Base-by-base conservation (phyloP, 2,329 filamentous ascomycete species). In the Fusarium sp. region DNA sequence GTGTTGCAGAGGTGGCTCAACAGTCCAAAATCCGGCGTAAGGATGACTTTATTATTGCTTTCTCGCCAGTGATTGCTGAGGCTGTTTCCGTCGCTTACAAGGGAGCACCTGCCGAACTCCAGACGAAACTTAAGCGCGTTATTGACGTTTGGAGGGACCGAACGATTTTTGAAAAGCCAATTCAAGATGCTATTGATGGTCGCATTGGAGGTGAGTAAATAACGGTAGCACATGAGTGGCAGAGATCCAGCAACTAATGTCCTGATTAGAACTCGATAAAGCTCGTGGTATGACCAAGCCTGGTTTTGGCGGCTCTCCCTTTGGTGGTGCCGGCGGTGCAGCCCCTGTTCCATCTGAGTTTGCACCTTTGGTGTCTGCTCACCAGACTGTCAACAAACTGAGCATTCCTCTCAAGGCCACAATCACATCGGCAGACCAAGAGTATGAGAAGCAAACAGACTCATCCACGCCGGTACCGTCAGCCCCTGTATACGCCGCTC, bases 61-160 rank as follows among this genome's bases (percentile, higher is more conserved):
- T 97, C 80, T 92, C 95, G 45, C 95, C 96, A 6, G 87, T 97
- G 72, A 92, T 99, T 68, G 93, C 93, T 20, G 96, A 99, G 79
- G 95, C 94, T n/a, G 91, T 92, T 11, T 87, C 93, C 15, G 85
- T 88, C n/a, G 95, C 96, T 39, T 99, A 98, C 79, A 97, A 95
- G 80, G 94, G 94, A 64, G 91, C 94, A 3, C 90, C 93, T 9
- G 87, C 90, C 38, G 95, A 99, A 52, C 89, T 97, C 28, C 96
- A 98, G 78, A 87, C 88, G 61, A 98, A 98, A 78, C 85, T 99
- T 38, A 88, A 92, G 64, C 88, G 96, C 33, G 95, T 98, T 1
- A 89, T 98, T 5, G 95, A 98, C 75, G 96, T 99, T 18, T 99
- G 96, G 96, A 91, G 91, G 76, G 90, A 95, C 74, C 87, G 96